phyloP scores from a whole-genome alignment of 2,329 filamentous ascomycete genomes.

The Clathrospora elynae region DNA sequence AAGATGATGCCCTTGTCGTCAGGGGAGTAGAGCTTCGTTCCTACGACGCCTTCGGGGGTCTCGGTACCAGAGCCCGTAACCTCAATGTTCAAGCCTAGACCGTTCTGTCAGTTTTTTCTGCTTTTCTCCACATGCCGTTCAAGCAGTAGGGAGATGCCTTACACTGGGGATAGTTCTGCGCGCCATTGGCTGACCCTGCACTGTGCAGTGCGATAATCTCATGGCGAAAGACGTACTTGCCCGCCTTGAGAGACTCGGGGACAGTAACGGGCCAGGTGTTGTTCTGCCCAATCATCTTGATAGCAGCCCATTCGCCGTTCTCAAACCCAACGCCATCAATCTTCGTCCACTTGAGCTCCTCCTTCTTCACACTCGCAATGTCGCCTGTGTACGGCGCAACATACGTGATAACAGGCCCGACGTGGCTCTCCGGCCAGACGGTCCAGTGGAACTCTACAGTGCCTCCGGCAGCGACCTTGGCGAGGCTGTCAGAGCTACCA shows the following conservation, averaged over 20 bases:
- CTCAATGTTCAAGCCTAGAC: conserved; percentile 52
- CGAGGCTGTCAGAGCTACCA: conserved; percentile 48
- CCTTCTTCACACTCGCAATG: conserved; percentile 43
- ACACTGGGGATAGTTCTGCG: conserved; percentile 60
- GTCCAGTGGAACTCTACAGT: conserved; percentile 61
- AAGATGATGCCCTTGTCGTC: conserved; percentile 51
- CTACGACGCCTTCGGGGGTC: conserved; percentile 55
- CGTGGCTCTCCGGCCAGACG: conserved; percentile 44
- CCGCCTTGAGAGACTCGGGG: conserved; percentile 52
- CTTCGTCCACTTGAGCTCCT: conserved; percentile 47
- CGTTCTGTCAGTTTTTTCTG: conserved; percentile 21
- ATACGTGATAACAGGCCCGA: conserved; percentile 50
- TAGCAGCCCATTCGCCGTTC: conserved; percentile 44
- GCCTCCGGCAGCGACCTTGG: conserved; percentile 65
- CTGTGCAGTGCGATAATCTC: conserved; percentile 60
- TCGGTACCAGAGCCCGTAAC: conserved; percentile 56
- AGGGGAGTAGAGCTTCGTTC: conserved; percentile 55
- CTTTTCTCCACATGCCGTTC: background rate
- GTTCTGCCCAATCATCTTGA: conserved; percentile 53
- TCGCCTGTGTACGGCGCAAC: conserved; percentile 43
- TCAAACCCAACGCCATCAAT: conserved; percentile 43
- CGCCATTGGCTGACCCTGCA: conserved; percentile 52
- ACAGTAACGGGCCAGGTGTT: conserved; percentile 56
- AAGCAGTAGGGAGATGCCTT: too few relatives aligned
- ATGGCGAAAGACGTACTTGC: conserved; percentile 62